Evolutionary conservation across 306 rosid species (phyloP), one percentile per base, ranked within the genome.

Genomic region (Prunus padus): DNA sequence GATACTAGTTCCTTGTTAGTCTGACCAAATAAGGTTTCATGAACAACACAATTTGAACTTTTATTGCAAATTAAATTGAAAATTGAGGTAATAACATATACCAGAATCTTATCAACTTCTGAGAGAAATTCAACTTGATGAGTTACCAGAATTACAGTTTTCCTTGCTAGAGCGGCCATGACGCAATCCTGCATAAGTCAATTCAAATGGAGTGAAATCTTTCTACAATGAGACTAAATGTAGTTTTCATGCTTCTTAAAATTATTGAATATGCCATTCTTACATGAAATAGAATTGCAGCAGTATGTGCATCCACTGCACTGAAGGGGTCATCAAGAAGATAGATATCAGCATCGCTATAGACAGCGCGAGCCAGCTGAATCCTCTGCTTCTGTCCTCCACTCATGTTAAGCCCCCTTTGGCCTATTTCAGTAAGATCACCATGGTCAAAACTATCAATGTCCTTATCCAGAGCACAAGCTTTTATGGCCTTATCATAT

Each of bases 321-420:
- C 98, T 90, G 69, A 93, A 90, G 57, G 96, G 92, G 50, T 92
- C 96, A 69, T 90, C 94, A 2, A 90, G 89, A 54, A 92, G 91
- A 77, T 90, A 92, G 51, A 90, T 80, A 76, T 92, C 90, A 13
- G 91, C 92, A 73, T 92, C 96, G 56, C 84, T 87, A 77, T 90
- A 90, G 59, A 90, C 89, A 44, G 98, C 96, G 72, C 94, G 77
- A 50, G 96, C 98, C 7, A 90, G 92, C 68, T 89, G 96, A 83
- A 92, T 88, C 85, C 94, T 86, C 59, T 92, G 96, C 82, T 90
- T 92, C 77, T 92, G 97, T 59, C 97, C 97, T 74, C 94, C 97
- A 77, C 97, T 93, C 94, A 93, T 67, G 87, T 93, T 93, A 51
- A 90, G 73, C 70, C 98, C 96, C 87, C 98, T 60, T 84, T 92